These are phyloP conservation scores for Cordyceps sp. DNA, from an alignment of 2,329 filamentous ascomycete species.

Conservation along the genomic window DNA sequence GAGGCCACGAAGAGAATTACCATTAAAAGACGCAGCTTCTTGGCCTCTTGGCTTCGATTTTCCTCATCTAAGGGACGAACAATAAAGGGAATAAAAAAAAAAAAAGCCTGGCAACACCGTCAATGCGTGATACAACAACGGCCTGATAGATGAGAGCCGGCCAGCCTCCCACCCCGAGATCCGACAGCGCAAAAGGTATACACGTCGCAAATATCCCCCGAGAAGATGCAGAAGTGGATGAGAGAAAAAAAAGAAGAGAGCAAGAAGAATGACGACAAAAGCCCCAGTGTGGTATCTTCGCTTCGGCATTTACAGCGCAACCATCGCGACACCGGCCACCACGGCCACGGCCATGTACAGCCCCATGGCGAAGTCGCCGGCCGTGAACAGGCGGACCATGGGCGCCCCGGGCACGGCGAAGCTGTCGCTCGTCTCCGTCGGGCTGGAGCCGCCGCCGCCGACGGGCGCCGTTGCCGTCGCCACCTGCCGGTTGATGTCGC, in stretches of 20 bases:
- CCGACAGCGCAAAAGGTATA: too few species aligned
- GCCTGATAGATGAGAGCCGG: conserved; percentile 3
- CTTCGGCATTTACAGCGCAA: conserved; percentile 27
- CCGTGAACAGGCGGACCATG: conserved; percentile 21
- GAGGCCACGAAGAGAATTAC: too few species aligned
- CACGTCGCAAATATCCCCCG: too few species aligned
- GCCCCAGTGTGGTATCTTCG: conserved; percentile 1
- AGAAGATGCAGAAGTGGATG: too few species aligned
- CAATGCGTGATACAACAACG: conserved; percentile 11
- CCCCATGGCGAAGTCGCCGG: conserved; percentile 31
- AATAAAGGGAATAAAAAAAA: conserved; percentile 3
- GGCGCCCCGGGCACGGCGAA: conserved; percentile 19
- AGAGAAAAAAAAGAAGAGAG: too few species aligned
- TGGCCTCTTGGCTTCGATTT: background rate
- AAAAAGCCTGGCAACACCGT: conserved; percentile 10
- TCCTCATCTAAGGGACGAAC: background rate
- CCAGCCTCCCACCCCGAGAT: too few species aligned
- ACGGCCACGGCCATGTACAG: conserved; percentile 35
- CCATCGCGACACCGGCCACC: conserved; percentile 34
- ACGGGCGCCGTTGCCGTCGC: conserved; percentile 26
- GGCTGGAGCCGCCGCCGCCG: conserved; percentile 5
- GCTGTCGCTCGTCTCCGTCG: conserved; percentile 10
- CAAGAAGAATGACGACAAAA: too few species aligned
- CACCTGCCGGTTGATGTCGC: conserved; percentile 31
- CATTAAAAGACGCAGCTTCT: background rate